phyloP scores from a whole-genome alignment of 768 basidiomycete species.

The Agaricus sinodeliciosus region DNA sequence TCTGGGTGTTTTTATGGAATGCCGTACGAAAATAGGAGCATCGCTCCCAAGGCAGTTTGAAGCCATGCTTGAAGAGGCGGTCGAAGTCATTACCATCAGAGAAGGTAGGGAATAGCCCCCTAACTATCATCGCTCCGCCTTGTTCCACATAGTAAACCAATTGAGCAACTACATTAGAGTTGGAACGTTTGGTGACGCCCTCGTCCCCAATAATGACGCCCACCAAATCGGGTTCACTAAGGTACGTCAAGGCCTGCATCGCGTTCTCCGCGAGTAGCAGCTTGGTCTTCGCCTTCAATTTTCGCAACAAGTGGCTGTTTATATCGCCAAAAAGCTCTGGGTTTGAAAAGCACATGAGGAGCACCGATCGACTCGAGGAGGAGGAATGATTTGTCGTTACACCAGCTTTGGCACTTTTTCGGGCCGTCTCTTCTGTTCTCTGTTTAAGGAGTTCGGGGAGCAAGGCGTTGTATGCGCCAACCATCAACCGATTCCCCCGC shows the following conservation, averaged over 20 bases:
- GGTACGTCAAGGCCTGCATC: constrained; percentile 17
- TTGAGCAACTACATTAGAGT: constrained; percentile 18
- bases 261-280: constrained; percentile 15
- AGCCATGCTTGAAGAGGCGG: constrained; percentile 22
- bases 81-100: constrained; percentile 19
- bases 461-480: background rate
- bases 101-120: constrained; percentile 25
- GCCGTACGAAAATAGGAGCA: constrained; percentile 35
- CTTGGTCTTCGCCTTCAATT: constrained; percentile 19
- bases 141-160: constrained; percentile 30
- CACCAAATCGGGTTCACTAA: constrained; percentile 20
- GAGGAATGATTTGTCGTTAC: background rate
- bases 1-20: constrained; percentile 24
- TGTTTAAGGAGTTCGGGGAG: constrained; percentile 1
- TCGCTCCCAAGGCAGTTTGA: constrained; percentile 29
- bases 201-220: constrained; percentile 32
- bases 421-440: background rate
- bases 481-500: background rate
- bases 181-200: constrained; percentile 20
- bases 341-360: constrained; percentile 24
- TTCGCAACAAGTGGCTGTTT: constrained; percentile 20
- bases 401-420: background rate
- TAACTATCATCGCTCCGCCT: constrained; percentile 33
- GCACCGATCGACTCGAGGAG: constrained; percentile 16
- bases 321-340: constrained; percentile 17